phyloP scores from a whole-genome alignment of 768 basidiomycete species.

The Trametes gibbosa region DNA sequence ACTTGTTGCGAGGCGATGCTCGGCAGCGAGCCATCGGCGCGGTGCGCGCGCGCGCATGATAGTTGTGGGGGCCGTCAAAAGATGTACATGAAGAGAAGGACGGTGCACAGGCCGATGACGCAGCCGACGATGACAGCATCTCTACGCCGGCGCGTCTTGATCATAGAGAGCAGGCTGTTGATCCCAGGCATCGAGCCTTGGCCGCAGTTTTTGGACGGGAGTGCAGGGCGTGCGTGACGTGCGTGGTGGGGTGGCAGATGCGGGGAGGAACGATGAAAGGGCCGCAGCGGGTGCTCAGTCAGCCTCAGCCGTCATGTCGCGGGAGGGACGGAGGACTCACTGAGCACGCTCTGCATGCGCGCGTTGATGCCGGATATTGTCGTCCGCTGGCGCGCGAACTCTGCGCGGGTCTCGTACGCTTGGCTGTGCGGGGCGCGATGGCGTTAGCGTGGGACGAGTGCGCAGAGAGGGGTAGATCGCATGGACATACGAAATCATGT shows the following conservation, averaged over 20 bases:
- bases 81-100: constrained; percentile 57
- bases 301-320: background rate
- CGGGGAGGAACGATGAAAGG: background rate
- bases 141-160: constrained; percentile 83
- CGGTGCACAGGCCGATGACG: constrained; percentile 81
- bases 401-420: constrained; percentile 94
- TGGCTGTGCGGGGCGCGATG: constrained; percentile 51
- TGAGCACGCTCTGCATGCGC: constrained; percentile 79
- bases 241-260: background rate
- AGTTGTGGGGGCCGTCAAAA: constrained; percentile 20
- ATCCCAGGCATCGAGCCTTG: constrained; percentile 91
- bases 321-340: constrained; percentile 45
- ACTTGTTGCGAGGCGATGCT: too few relatives aligned
- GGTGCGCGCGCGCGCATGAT: too few relatives aligned
- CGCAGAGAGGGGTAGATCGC: background rate
- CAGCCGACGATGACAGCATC: constrained; percentile 88
- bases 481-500: constrained; percentile 71
- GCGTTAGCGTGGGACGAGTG: background rate
- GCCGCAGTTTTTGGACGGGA: background rate
- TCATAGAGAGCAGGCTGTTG: constrained; percentile 87
- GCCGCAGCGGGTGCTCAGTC: background rate
- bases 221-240: background rate
- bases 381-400: constrained; percentile 80
- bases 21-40: too few relatives aligned
- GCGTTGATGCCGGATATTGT: constrained; percentile 77